Evolutionary conservation across 2,329 filamentous ascomycete species (phyloP), one percentile per base, ranked within the genome.

Genomic region (Lasiodiplodia hormozganensis): DNA sequence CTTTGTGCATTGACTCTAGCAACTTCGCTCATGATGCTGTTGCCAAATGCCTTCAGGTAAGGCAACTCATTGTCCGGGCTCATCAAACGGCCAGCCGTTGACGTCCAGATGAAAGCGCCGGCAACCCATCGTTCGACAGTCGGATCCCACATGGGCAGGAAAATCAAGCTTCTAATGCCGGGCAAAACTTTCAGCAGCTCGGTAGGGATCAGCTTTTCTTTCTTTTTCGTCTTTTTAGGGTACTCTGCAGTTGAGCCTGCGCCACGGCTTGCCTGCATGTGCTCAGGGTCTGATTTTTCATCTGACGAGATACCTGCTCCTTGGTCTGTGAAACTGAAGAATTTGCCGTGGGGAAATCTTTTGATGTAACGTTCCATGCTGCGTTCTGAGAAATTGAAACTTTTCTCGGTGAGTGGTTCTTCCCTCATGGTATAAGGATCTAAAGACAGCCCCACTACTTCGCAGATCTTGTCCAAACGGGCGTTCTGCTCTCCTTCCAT

Each of bases 11-110:
- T 85, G 57, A 87, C 70, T 2, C 85, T 80, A 0, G 84, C 82
- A 0, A 89, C 78, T 65, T 90, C 87, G 0, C 85, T 82, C 81
- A 88, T 88, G 18, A 87, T 85, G 0, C 84, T 83, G 65, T 85
- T 84, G 0, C 83, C 83, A 70, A 66, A 66, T 10, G 58, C 67
- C 36, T 65, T 68, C 14, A 60, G 43, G n/a, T 70, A 66, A 10
- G 60, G 57, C 38, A 62, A 21, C 54, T 68, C 51, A 36, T 65
- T 65, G 40, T 68, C 69, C 18, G 67, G 60, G 18, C 58, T 70
- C 62, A 65, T 68, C 49, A 69, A 53, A 57, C 67, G 66, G 31
- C 62, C 67, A 57, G 58, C 62, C 10, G 58, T 68, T 28, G 54
- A 67, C 2, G 56, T 62, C 69, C 53, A 69, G 38, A 69, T 67